phyloP scores from a whole-genome alignment of 163 green algal species.

The Scenedesmus sp. region DNA sequence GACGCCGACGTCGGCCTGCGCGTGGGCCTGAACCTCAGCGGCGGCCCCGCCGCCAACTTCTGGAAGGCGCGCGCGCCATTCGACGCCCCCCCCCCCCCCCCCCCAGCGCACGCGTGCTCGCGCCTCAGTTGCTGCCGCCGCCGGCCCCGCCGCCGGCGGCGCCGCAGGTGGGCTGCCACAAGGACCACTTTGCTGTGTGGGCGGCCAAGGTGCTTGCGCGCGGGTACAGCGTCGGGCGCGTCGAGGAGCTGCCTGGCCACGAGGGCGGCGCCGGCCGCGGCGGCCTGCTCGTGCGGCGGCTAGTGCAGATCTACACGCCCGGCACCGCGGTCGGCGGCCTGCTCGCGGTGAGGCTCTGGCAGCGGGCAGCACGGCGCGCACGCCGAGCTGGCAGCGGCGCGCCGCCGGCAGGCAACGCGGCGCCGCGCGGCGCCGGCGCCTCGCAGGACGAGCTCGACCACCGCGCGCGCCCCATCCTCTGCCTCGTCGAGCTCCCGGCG shows the following conservation, averaged over 20 bases:
- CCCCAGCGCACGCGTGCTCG: not conserved
- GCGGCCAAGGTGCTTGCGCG: conserved; percentile 64
- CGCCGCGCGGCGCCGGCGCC: no score
- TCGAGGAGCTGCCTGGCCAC: conserved; percentile 55
- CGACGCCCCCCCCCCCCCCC: not conserved
- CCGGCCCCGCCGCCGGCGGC: no score
- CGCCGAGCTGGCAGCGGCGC: not conserved
- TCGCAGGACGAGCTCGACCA: no score
- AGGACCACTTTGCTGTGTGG: conserved; percentile 67
- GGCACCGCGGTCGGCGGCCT: conserved; percentile 60
- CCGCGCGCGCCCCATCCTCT: not conserved
- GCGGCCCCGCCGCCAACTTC: conserved; percentile 56
- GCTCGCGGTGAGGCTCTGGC: not conserved
- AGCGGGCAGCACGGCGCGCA: not conserved
- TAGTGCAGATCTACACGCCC: conserved; percentile 65
- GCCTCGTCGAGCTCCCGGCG: conserved; percentile 5
- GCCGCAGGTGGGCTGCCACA: conserved; percentile 57
- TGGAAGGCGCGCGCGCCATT: conserved; percentile 68
- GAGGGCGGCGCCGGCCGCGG: not conserved
- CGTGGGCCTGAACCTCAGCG: conserved; percentile 69
- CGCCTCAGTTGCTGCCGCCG: no score
- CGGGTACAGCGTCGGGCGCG: conserved; percentile 67
- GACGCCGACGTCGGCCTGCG: conserved; percentile 70
- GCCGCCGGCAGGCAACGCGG: no score
- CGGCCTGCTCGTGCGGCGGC: conserved; percentile 52